A percentile compares a stretch with the other conserved stretches of the same genome.
Evolutionary conservation across 202 grass and related monocot genomes (phyloP).

Genomic region (Panicum hallii): DNA sequence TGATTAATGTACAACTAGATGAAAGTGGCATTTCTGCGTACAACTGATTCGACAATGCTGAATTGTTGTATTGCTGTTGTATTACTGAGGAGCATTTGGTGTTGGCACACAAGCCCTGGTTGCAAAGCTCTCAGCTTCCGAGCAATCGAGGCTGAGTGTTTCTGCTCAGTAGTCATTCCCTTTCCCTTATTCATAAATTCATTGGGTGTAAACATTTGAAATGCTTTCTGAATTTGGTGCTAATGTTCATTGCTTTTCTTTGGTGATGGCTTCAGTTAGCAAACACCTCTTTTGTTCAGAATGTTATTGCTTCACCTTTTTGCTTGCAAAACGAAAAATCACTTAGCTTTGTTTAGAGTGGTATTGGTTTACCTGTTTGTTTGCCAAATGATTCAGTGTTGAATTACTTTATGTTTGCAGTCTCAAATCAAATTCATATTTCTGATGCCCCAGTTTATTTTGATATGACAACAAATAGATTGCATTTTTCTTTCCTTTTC

Average conservation of each 20-base stretch:
- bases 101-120: no score
- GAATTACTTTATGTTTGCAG: not conserved
- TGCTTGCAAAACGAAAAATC: not conserved
- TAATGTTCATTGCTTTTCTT: not conserved
- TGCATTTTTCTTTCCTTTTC: not conserved
- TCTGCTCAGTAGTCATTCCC: not conserved
- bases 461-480: not conserved
- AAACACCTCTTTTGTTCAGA: slow-evolving; percentile 18
- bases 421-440: not conserved
- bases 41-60: no score
- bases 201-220: not conserved
- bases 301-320: not conserved
- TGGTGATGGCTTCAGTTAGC: not conserved
- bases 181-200: not conserved
- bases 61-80: no score
- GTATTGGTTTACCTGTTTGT: not conserved
- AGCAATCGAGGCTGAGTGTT: not conserved
- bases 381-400: not conserved
- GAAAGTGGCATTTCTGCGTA: no score
- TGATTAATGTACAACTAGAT: not conserved
- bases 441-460: slow-evolving; percentile 30
- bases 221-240: not conserved
- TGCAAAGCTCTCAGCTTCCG: no score
- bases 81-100: no score
- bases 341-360: slow-evolving; percentile 2